Percentiles rank a stretch among this genome's conserved stretches.
Conservation (phyloP, 257 asterid genomes). For the Penstemon newberryi region DNA sequence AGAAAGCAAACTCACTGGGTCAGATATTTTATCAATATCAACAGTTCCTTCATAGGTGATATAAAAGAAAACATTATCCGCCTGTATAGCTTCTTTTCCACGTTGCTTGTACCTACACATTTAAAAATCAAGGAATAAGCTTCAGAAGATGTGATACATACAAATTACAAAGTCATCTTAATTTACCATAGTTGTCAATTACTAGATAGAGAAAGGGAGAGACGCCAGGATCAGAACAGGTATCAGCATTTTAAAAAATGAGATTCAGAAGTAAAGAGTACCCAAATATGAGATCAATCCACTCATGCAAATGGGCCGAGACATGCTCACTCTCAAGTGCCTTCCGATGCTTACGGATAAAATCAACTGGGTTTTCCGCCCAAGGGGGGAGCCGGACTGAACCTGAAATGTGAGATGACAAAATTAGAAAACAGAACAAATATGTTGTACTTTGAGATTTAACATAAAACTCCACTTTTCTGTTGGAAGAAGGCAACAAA, state of each 20-base stretch:
- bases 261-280: conserved; percentile 39
- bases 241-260: conserved; percentile 1
- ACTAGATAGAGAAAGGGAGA: background rate
- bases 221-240: conserved; percentile 10
- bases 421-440: conserved; percentile 19
- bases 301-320: conserved; percentile 88
- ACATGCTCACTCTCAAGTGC: conserved; percentile 98
- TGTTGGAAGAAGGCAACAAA: conserved; percentile 25
- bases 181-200: conserved; percentile 4
- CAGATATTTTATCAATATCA: conserved; percentile 90
- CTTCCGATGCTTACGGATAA: conserved; percentile 91
- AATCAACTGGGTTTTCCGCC: conserved; percentile 92
- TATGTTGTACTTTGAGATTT: conserved; percentile 4
- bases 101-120: conserved; percentile 89
- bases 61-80: conserved; percentile 92
- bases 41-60: conserved; percentile 97
- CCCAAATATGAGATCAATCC: conserved; percentile 99
- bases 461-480: conserved; percentile 20
- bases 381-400: conserved; percentile 87
- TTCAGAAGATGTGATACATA: conserved; percentile 18
- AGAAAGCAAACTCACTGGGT: conserved; percentile 68
- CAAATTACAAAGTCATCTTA: background rate
- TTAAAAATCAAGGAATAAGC: conserved; percentile 25
- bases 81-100: conserved; percentile 93
- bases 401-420: conserved; percentile 45